phyloP scores from a whole-genome alignment of 306 rosid species.

The apple (Malus domestica) region DNA sequence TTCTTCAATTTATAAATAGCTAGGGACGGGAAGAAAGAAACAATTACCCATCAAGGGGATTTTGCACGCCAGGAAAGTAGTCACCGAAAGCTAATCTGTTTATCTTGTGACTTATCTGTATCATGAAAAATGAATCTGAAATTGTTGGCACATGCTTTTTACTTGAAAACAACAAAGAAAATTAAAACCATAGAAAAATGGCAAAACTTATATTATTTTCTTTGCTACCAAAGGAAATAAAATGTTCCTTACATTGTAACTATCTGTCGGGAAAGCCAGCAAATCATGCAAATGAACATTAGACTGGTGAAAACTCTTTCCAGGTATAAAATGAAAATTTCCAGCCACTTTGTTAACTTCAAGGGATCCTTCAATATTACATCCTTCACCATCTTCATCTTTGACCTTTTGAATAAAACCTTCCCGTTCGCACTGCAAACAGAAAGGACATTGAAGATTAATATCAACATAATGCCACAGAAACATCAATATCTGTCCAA shows the following conservation, averaged over 20 bases:
- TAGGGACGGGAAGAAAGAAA: conserved; percentile 18
- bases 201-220: neutral
- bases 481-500: neutral
- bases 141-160: neutral
- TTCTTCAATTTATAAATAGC: conserved; percentile 2
- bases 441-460: conserved; percentile 15
- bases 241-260: conserved; percentile 55
- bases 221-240: neutral
- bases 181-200: conserved; percentile 9
- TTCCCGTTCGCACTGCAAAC: conserved; percentile 82
- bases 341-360: conserved; percentile 95
- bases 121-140: conserved; percentile 25
- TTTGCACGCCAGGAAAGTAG: conserved; percentile 66
- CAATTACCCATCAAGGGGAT: conserved; percentile 92
- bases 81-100: conserved; percentile 76
- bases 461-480: conserved; percentile 1
- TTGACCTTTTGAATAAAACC: conserved; percentile 69
- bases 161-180: neutral
- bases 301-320: conserved; percentile 80
- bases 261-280: conserved; percentile 41
- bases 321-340: conserved; percentile 65
- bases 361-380: conserved; percentile 78
- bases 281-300: conserved; percentile 34
- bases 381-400: conserved; percentile 95
- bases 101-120: conserved; percentile 83